Evolutionary conservation across 2,329 filamentous ascomycete species (phyloP), one percentile per base, ranked within the genome.

Genomic region (Chaetomium olivaceum): DNA sequence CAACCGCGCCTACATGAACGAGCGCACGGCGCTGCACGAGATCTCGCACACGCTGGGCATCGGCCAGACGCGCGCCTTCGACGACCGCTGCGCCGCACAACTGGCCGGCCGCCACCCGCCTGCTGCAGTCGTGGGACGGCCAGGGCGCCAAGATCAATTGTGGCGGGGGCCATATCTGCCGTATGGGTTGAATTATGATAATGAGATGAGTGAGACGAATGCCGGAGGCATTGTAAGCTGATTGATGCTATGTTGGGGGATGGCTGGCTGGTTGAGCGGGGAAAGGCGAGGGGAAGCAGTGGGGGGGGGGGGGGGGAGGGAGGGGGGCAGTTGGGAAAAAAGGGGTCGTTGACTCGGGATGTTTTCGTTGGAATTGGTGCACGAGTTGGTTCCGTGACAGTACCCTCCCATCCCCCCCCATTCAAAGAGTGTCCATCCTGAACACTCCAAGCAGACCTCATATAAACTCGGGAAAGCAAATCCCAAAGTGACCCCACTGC

Each of bases 1-100:
- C 14, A 75, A 81, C 75, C 71, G 80, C 9, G 67, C 77, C 0
- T 82, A 80, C 75, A 82, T 83, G 81, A 82, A 72, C 57, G 79
- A 82, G 72, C 80, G 81, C 16, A 82, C 80, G 3, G 80, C 81
- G 5, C 74, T 83, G 70, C 81, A 83, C 69, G 81, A 83, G 73
- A 81, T 81, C 52, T 68, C 80, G 2, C 81, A 82, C 70, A 82
- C 80, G 0, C 76, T 83, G 5, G 81, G 81, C 3, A 74, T 83
- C n/a, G 81, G 81, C 0, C 78, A 79, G 73, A 81, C 79, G 4
- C 68, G 71, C 8, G 76, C 75, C 9, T 83, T 82, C 67, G 70
- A 80, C 64, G 59, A 66, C 14, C 69, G 71, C 39, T 82, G 81
- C 70, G 74, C 75, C 0, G 74, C 78, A 76, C 66, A 71, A 80